A percentile compares a stretch with the other conserved stretches of the same genome.
Conservation (phyloP, 2,329 filamentous ascomycete genomes). For the Cladophialophora yegresii region DNA sequence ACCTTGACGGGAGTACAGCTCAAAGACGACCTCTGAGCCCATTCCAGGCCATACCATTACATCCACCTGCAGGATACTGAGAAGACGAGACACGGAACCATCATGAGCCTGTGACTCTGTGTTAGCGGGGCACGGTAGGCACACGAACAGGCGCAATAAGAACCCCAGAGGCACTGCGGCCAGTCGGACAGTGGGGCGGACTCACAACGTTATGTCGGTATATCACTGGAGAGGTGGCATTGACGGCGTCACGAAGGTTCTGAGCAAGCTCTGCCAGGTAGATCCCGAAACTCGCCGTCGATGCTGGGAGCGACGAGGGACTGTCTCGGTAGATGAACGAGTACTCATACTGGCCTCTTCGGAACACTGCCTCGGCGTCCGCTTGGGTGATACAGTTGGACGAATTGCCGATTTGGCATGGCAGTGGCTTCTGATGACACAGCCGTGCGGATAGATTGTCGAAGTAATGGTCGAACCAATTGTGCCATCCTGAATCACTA, state of each 20-base stretch:
- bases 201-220: conserved; percentile 72
- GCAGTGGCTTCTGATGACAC: conserved; percentile 72
- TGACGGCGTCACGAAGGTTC: conserved; percentile 61
- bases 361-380: conserved; percentile 69
- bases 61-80: conserved; percentile 71
- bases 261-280: conserved; percentile 71
- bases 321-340: conserved; percentile 73
- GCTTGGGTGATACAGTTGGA: conserved; percentile 64
- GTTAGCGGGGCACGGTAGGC: not conserved
- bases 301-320: conserved; percentile 62
- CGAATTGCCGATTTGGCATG: conserved; percentile 60
- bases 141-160: not conserved
- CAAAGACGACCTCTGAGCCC: conserved; percentile 76
- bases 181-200: not conserved
- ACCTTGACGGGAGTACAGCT: conserved; percentile 61
- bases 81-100: conserved; percentile 66
- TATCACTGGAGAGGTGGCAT: conserved; percentile 46
- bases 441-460: conserved; percentile 79
- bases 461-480: conserved; percentile 74
- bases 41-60: conserved; percentile 83
- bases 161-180: not conserved
- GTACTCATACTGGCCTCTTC: conserved; percentile 79
- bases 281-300: conserved; percentile 66
- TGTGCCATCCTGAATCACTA: conserved; percentile 61
- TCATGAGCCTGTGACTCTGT: conserved; percentile 59